These are phyloP conservation scores for Apophysomyces elegans DNA, from an alignment of 371 early-diverging fungal species.

Conservation along the genomic window DNA sequence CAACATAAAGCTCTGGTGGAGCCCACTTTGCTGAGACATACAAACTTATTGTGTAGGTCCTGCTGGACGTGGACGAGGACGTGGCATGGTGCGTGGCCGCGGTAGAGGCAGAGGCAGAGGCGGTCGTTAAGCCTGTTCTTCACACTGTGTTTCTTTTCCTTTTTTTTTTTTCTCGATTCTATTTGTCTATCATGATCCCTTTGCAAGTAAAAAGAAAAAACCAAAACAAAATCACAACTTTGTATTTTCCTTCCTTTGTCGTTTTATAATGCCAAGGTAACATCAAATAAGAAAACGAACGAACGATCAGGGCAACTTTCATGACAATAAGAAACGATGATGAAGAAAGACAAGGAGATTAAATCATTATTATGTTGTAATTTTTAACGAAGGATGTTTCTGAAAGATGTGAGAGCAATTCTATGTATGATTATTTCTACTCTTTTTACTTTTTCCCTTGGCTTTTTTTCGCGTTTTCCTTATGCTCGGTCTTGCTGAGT, in stretches of 20 bases:
- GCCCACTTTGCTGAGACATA: conserved; percentile 1
- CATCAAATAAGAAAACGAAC: too few relatives aligned
- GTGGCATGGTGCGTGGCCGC: conserved; percentile 63
- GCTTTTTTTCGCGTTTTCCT: too few relatives aligned
- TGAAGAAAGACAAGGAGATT: not conserved
- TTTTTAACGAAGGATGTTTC: too few relatives aligned
- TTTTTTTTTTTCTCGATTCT: not conserved
- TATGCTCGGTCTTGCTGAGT: conserved; percentile 2
- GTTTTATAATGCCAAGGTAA: too few relatives aligned
- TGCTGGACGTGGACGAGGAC: conserved; percentile 59
- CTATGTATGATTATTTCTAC: not conserved
- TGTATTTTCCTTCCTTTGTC: conserved; percentile 6
- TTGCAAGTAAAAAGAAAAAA: conserved; percentile 9
- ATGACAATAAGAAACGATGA: too few relatives aligned
- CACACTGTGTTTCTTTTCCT: not conserved
- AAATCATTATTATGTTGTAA: not conserved
- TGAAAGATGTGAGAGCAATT: too few relatives aligned
- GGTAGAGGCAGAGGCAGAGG: conserved; percentile 58
- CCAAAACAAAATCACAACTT: not conserved
- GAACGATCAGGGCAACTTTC: too few relatives aligned
- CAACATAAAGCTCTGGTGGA: not conserved
- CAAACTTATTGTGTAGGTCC: conserved; percentile 21
- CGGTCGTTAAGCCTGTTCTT: conserved; percentile 29
- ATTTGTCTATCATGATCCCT: not conserved
- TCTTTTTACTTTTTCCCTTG: not conserved